Evolutionary conservation across 1,284 basidiomycete species (phyloP).

Genomic region (Trametes polyzona): DNA sequence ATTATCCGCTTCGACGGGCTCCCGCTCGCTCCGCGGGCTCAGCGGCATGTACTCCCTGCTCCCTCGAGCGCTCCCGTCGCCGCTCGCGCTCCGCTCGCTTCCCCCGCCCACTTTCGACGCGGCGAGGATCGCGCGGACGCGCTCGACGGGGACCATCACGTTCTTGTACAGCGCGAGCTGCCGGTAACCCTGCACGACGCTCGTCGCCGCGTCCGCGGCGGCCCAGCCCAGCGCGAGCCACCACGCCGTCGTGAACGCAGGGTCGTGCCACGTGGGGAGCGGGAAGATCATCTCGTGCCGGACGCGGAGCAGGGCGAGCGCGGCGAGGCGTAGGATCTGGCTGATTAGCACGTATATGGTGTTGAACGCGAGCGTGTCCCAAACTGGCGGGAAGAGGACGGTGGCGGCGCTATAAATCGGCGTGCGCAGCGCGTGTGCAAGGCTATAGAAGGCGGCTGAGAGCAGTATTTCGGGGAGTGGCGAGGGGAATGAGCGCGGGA

Average conservation of each 20-base stretch:
- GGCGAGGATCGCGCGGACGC: constrained; percentile 40
- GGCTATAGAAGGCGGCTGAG: constrained; percentile 61
- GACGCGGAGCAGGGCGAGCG: constrained; percentile 57
- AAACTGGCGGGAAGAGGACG: constrained; percentile 34
- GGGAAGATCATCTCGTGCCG: constrained; percentile 47
- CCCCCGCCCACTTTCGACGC: constrained; percentile 21
- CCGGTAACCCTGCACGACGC: constrained; percentile 69
- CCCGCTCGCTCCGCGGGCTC: constrained; percentile 28
- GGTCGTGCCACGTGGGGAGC: constrained; percentile 56
- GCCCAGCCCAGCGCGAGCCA: constrained; percentile 76
- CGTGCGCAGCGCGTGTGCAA: constrained; percentile 59
- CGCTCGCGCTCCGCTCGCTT: constrained; percentile 20
- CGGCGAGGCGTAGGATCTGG: constrained; percentile 56
- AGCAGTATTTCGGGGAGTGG: constrained; percentile 64
- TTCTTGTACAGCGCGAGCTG: constrained; percentile 67
- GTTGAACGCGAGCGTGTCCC: constrained; percentile 52
- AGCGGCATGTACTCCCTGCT: constrained; percentile 32
- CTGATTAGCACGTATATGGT: constrained; percentile 52
- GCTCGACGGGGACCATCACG: constrained; percentile 55
- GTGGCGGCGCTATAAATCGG: constrained; percentile 47
- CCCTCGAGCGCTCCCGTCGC: constrained; percentile 13
- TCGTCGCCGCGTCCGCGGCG: constrained; percentile 62
- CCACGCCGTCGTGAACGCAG: constrained; percentile 69
- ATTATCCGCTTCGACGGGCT: neutral
- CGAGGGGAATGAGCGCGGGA: constrained; percentile 53